phyloP scores from a whole-genome alignment of 1,284 basidiomycete species.

The Mycosarcoma mackinlayi region DNA sequence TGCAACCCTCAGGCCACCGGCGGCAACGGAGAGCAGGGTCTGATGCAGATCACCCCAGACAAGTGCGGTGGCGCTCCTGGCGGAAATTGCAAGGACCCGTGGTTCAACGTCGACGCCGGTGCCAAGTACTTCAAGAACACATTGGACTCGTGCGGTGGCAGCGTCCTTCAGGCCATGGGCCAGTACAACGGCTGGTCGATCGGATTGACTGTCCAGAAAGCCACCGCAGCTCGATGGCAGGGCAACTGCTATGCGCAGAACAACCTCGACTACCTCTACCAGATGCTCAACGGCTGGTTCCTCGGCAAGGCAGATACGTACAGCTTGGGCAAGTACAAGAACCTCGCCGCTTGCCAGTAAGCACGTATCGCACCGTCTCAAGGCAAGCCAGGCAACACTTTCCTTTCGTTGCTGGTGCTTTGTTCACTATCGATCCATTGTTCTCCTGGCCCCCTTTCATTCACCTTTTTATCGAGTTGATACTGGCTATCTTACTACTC shows the following conservation, averaged over 20 bases:
- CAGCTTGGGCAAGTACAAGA: slow-evolving; percentile 41
- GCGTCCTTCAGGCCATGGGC: slow-evolving; percentile 47
- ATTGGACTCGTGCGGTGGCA: slow-evolving; percentile 40
- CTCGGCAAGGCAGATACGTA: slow-evolving; percentile 46
- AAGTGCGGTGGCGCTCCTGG: slow-evolving; percentile 54
- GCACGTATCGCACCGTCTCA: too few species aligned
- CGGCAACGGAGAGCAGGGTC: slow-evolving; percentile 56
- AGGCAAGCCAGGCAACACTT: too few species aligned
- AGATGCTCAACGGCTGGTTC: slow-evolving; percentile 58
- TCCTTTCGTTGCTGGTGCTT: too few species aligned
- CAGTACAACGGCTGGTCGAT: slow-evolving; percentile 58
- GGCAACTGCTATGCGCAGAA: slow-evolving; percentile 54
- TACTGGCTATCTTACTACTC: too few species aligned
- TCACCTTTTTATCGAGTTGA: too few species aligned
- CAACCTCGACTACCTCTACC: slow-evolving; percentile 60
- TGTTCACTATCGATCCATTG: too few species aligned
- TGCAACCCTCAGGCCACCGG: slow-evolving; percentile 55
- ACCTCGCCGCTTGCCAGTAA: slow-evolving; percentile 28
- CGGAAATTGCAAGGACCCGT: slow-evolving; percentile 51
- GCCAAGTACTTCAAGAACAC: slow-evolving; percentile 55
- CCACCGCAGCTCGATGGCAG: slow-evolving; percentile 36
- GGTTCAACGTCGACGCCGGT: slow-evolving; percentile 53
- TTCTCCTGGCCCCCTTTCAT: too few species aligned
- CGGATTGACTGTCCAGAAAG: slow-evolving; percentile 45
- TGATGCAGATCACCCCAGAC: slow-evolving; percentile 63